These are phyloP conservation scores for Brettanomyces sp. DNA, from an alignment of 805 yeast species.

Conservation along the genomic window DNA sequence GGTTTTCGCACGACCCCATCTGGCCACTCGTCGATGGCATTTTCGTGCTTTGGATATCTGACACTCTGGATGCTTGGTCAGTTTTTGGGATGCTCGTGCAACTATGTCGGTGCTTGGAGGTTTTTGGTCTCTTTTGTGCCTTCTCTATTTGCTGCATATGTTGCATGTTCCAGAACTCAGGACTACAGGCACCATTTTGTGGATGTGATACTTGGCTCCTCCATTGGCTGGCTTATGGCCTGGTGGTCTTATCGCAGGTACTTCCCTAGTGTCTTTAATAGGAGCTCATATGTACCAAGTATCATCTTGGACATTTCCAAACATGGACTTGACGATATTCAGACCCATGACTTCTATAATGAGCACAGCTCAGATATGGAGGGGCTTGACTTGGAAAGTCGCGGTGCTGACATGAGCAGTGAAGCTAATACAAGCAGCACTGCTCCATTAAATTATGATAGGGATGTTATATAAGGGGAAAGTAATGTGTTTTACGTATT, in stretches of 20 bases:
- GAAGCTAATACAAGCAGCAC: no score
- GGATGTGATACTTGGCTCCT: slow-evolving; percentile 69
- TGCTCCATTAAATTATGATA: no score
- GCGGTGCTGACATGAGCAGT: no score
- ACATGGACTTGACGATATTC: not conserved
- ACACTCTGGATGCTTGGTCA: slow-evolving; percentile 66
- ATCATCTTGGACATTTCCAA: slow-evolving; percentile 8
- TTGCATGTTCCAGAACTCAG: slow-evolving; percentile 80
- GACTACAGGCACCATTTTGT: slow-evolving; percentile 92
- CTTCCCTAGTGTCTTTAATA: slow-evolving; percentile 33
- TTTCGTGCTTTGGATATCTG: slow-evolving; percentile 56
- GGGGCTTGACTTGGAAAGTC: no score
- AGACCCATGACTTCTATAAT: slow-evolving; percentile 2
- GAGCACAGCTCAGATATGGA: not conserved
- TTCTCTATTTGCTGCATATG: slow-evolving; percentile 54
- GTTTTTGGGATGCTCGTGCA: slow-evolving; percentile 23
- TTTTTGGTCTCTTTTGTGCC: slow-evolving; percentile 46
- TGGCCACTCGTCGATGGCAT: slow-evolving; percentile 69
- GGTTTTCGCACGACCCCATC: slow-evolving; percentile 80
- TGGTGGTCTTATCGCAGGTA: slow-evolving; percentile 45
- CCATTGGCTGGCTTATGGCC: slow-evolving; percentile 56
- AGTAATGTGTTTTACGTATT: no score
- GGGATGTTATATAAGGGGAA: no score
- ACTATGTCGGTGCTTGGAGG: slow-evolving; percentile 54
- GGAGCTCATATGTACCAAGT: slow-evolving; percentile 32